Evolutionary conservation across 2,329 filamentous ascomycete genomes (phyloP).

Genomic region (Phialemoniopsis sp.): DNA sequence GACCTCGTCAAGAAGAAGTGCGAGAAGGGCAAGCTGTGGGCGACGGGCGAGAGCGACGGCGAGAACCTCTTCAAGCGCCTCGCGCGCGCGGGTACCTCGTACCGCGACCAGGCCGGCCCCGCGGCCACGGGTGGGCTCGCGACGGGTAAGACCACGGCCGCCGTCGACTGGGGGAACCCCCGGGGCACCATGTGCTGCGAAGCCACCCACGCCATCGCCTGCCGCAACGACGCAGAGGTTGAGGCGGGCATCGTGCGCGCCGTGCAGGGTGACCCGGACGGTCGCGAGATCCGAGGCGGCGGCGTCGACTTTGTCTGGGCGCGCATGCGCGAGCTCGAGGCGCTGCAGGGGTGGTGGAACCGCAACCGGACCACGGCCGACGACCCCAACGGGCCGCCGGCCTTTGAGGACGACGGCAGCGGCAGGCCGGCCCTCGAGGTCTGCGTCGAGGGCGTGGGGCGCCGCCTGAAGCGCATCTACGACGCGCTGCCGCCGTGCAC

Average conservation of each 20-base stretch:
- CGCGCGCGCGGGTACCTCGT: slow-evolving; percentile 56
- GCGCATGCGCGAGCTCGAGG: slow-evolving; percentile 62
- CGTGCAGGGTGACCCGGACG: slow-evolving; percentile 53
- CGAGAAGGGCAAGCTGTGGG: slow-evolving; percentile 86
- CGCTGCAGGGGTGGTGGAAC: slow-evolving; percentile 65
- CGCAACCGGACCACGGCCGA: slow-evolving; percentile 38
- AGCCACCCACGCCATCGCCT: slow-evolving; percentile 51
- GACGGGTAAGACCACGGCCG: slow-evolving; percentile 61
- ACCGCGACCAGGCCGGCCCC: slow-evolving; percentile 56
- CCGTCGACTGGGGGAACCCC: slow-evolving; percentile 88
- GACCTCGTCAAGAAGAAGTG: slow-evolving; percentile 95
- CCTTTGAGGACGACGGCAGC: slow-evolving; percentile 1
- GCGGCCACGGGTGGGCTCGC: slow-evolving; percentile 52
- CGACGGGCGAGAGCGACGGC: slow-evolving; percentile 69
- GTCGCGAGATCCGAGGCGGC: slow-evolving; percentile 51
- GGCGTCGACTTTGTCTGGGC: slow-evolving; percentile 66
- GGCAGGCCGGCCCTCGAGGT: slow-evolving; percentile 30
- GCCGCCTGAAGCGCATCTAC: slow-evolving; percentile 52
- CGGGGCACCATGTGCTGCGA: slow-evolving; percentile 51
- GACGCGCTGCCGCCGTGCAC: slow-evolving; percentile 59
- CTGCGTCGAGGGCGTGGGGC: slow-evolving; percentile 38
- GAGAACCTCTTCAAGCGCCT: slow-evolving; percentile 91
- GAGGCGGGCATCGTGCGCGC: slow-evolving; percentile 51
- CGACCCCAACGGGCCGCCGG: slow-evolving; percentile 15
- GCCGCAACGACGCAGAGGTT: slow-evolving; percentile 56